Evolutionary conservation across 2,329 filamentous ascomycete species (phyloP).

Genomic region (Biscogniauxia mediterranea): DNA sequence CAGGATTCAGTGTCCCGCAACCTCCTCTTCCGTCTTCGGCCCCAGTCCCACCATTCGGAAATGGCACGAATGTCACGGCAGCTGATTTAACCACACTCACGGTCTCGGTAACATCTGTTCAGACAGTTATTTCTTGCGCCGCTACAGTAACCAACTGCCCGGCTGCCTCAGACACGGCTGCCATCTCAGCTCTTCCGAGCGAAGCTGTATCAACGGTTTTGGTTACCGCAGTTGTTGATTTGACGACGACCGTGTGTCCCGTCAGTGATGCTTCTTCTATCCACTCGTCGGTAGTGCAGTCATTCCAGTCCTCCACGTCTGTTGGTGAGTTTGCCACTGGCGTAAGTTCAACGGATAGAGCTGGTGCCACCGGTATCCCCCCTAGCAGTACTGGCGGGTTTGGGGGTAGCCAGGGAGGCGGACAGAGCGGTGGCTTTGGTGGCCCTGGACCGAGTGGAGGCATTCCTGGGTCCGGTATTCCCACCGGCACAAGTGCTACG

Average conservation of each 20-base stretch:
- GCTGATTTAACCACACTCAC: slow-evolving; percentile 24
- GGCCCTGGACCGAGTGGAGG: background rate
- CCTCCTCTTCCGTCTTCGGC: background rate
- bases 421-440: background rate
- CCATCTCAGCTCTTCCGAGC: slow-evolving; percentile 20
- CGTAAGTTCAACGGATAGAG: slow-evolving; percentile 1
- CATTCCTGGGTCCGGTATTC: background rate
- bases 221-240: slow-evolving; percentile 26
- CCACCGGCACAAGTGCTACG: background rate
- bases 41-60: slow-evolving; percentile 10
- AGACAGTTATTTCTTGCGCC: slow-evolving; percentile 29
- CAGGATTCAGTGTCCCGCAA: slow-evolving; percentile 5
- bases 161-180: slow-evolving; percentile 21
- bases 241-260: slow-evolving; percentile 32
- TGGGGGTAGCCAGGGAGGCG: background rate
- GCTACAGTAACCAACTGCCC: slow-evolving; percentile 29
- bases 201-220: slow-evolving; percentile 27
- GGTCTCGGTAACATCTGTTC: slow-evolving; percentile 23
- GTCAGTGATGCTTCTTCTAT: slow-evolving; percentile 25
- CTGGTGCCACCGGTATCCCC: slow-evolving; percentile 1
- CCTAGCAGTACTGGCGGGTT: background rate
- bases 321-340: slow-evolving; percentile 6
- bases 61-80: slow-evolving; percentile 15
- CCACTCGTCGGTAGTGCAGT: slow-evolving; percentile 26
- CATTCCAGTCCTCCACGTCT: slow-evolving; percentile 17